Evolutionary conservation across 2,329 filamentous ascomycete species (phyloP).

Genomic region (Phialophora expanda): DNA sequence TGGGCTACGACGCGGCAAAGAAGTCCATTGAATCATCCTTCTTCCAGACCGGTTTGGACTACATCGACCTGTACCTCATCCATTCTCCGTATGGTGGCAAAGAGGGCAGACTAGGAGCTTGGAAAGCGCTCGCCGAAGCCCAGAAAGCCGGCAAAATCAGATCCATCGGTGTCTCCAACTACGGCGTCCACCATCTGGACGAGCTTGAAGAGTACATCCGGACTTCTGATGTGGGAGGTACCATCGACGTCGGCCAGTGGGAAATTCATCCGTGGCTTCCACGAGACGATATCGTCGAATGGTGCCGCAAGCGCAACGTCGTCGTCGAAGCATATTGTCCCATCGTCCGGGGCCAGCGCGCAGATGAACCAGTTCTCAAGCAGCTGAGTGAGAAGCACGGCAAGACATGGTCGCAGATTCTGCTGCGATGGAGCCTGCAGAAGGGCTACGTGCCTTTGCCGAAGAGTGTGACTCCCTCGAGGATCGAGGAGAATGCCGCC

Average conservation of each 20-base stretch:
- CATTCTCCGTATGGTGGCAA: slow-evolving; percentile 61
- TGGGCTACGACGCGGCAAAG: slow-evolving; percentile 69
- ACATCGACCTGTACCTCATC: slow-evolving; percentile 53
- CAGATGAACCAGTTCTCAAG: slow-evolving; percentile 60
- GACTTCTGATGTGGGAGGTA: slow-evolving; percentile 67
- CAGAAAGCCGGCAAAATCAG: slow-evolving; percentile 58
- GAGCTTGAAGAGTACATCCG: slow-evolving; percentile 62
- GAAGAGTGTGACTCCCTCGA: slow-evolving; percentile 64
- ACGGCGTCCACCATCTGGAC: slow-evolving; percentile 61
- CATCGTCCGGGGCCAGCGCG: slow-evolving; percentile 52
- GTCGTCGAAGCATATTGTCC: slow-evolving; percentile 64
- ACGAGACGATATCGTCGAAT: slow-evolving; percentile 77
- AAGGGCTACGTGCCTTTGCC: slow-evolving; percentile 68
- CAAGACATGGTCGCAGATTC: slow-evolving; percentile 63
- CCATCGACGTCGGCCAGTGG: slow-evolving; percentile 83
- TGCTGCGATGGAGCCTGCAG: slow-evolving; percentile 67
- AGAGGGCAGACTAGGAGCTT: slow-evolving; percentile 56
- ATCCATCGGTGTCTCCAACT: slow-evolving; percentile 61
- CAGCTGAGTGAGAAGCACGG: slow-evolving; percentile 60
- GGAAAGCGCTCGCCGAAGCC: slow-evolving; percentile 61
- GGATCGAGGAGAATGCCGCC: slow-evolving; percentile 65
- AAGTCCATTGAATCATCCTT: slow-evolving; percentile 41
- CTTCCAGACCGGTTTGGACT: slow-evolving; percentile 43
- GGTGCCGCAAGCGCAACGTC: slow-evolving; percentile 70
- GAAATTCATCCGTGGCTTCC: slow-evolving; percentile 90